Conservation (phyloP, 345 rosid genomes). For the Pelargonium nanum region DNA sequence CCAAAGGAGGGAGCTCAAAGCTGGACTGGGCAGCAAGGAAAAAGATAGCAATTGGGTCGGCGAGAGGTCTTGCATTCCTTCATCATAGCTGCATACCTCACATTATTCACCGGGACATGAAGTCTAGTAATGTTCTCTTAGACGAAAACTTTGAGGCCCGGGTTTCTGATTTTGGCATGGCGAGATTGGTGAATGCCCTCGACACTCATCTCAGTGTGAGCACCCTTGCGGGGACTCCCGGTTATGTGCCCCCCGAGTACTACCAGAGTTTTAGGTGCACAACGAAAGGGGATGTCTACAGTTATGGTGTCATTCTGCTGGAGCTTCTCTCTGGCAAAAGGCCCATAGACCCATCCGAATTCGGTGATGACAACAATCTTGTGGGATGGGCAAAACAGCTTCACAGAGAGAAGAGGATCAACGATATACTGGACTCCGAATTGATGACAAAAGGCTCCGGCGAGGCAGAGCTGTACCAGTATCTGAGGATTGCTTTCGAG, state of each 20-base stretch:
- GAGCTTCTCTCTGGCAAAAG: conserved; percentile 93
- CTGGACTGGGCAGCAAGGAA: conserved; percentile 77
- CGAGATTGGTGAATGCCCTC: conserved; percentile 77
- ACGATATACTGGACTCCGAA: conserved; percentile 61
- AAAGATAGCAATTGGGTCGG: conserved; percentile 85
- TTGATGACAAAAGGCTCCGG: conserved; percentile 33
- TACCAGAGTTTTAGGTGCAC: conserved; percentile 97
- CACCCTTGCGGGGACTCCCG: conserved; percentile 96
- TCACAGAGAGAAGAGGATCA: conserved; percentile 48
- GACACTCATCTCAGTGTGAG: conserved; percentile 97
- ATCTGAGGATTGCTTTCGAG: conserved; percentile 65
- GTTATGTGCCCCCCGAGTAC: conserved; percentile 95
- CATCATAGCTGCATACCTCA: conserved; percentile 98
- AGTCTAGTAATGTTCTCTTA: conserved; percentile 87
- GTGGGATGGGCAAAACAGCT: conserved; percentile 97
- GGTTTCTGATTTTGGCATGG: conserved; percentile 97
- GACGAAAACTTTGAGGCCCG: conserved; percentile 88
- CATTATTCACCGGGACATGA: conserved; percentile 96
- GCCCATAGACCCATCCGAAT: conserved; percentile 72
- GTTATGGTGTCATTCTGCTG: conserved; percentile 83
- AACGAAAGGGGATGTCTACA: conserved; percentile 88
- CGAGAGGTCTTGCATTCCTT: conserved; percentile 93
- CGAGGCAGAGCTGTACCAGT: conserved; percentile 60
- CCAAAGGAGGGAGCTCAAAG: conserved; percentile 39
- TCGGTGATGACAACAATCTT: conserved; percentile 86